Conservation (phyloP, 225 moss, liverwort and hornwort genomes). For the Climacium dendroides region DNA sequence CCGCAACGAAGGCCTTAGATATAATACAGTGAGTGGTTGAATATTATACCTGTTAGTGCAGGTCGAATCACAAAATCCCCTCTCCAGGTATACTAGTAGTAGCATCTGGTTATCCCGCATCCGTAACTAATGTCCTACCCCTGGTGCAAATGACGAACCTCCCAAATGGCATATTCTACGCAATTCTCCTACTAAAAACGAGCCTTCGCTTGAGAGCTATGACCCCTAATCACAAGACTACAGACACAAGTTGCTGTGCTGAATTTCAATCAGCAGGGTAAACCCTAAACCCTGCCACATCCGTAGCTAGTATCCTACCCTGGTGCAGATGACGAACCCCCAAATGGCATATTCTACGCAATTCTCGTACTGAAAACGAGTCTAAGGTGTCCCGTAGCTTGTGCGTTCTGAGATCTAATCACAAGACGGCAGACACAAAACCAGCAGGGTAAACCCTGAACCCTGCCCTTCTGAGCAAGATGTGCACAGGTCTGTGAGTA, state of each 20-base stretch:
- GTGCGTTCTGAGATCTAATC: neutral
- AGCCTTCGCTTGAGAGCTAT: neutral
- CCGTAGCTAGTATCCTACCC: neutral
- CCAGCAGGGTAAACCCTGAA: neutral
- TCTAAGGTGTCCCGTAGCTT: neutral
- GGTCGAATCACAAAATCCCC: conserved; percentile 14
- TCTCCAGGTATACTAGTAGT: neutral
- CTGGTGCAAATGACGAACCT: neutral
- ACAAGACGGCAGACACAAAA: neutral
- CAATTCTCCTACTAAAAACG: neutral
- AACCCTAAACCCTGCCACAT: neutral
- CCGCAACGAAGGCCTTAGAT: neutral
- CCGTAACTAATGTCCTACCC: neutral
- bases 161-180: neutral
- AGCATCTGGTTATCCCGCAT: neutral
- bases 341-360: neutral
- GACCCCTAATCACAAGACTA: neutral
- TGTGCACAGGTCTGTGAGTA: neutral
- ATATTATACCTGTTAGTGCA: neutral
- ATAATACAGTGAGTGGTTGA: conserved; percentile 8
- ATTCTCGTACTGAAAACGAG: neutral
- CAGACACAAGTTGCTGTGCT: neutral
- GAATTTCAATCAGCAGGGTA: neutral
- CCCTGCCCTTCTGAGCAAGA: neutral
- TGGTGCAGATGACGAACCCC: neutral